These are phyloP conservation scores for Thielaviopsis euricoi DNA, from an alignment of 2,329 filamentous ascomycete genomes.

Conservation along the genomic window DNA sequence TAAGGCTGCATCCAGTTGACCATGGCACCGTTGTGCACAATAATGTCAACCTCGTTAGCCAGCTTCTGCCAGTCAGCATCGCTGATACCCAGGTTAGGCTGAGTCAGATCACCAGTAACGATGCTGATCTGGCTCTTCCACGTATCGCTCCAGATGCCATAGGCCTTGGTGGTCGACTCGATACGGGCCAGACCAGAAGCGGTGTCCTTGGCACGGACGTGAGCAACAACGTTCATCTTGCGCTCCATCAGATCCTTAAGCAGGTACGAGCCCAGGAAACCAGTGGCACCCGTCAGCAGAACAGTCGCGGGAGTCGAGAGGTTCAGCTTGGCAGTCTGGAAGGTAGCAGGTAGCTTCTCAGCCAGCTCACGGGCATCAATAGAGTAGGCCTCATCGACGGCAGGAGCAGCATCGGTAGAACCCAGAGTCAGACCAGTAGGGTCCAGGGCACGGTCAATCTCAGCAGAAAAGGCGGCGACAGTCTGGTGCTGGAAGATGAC, in stretches of 20 bases:
- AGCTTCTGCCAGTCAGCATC: slow-evolving; percentile 48
- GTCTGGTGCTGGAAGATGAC: slow-evolving; percentile 18
- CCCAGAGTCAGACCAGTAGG: slow-evolving; percentile 18
- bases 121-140: slow-evolving; percentile 51
- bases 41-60: slow-evolving; percentile 48
- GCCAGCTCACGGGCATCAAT: slow-evolving; percentile 35
- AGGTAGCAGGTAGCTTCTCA: slow-evolving; percentile 28
- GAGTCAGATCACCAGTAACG: slow-evolving; percentile 57
- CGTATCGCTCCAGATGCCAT: slow-evolving; percentile 58
- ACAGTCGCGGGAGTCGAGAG: slow-evolving; percentile 33
- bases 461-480: slow-evolving; percentile 17
- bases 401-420: slow-evolving; percentile 11
- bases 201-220: slow-evolving; percentile 54
- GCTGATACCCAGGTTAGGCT: slow-evolving; percentile 58
- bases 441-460: slow-evolving; percentile 17
- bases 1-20: slow-evolving; percentile 77
- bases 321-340: slow-evolving; percentile 17
- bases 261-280: slow-evolving; percentile 73
- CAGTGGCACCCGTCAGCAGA: slow-evolving; percentile 77
- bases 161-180: slow-evolving; percentile 50
- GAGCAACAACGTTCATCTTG: slow-evolving; percentile 48
- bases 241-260: slow-evolving; percentile 57
- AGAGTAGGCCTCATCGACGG: slow-evolving; percentile 28
- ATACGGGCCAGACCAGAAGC: slow-evolving; percentile 48
- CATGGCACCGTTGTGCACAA: slow-evolving; percentile 69